Evolutionary conservation across 2,329 filamentous ascomycete species (phyloP).

Genomic region (Arthrobotrys pseudoclavata): DNA sequence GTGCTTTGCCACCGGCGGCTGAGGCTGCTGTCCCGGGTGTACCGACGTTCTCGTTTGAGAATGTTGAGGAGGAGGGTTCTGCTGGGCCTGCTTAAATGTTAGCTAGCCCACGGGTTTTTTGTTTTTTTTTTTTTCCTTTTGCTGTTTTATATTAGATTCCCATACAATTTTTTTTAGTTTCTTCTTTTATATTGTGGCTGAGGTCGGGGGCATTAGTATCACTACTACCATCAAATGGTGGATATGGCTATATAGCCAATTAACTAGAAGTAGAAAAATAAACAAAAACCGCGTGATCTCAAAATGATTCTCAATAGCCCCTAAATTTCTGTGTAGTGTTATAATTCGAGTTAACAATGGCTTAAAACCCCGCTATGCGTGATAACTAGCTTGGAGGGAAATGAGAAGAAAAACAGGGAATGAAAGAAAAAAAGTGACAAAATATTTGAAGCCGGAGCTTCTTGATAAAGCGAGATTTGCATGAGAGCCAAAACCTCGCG

Average conservation of each 20-base stretch:
- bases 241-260: background rate
- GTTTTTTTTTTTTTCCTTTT: background rate
- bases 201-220: background rate
- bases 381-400: too few relatives aligned
- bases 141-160: conserved; percentile 41
- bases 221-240: background rate
- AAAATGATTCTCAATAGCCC: background rate
- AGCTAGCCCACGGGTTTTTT: background rate
- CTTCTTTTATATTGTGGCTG: background rate
- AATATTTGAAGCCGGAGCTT: too few relatives aligned
- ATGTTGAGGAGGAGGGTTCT: conserved; percentile 71
- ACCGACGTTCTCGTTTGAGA: conserved; percentile 88
- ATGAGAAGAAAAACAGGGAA: too few relatives aligned
- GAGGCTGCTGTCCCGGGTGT: conserved; percentile 83
- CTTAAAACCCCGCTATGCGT: too few relatives aligned
- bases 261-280: conserved; percentile 9
- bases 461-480: too few relatives aligned
- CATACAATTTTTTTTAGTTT: conserved; percentile 2
- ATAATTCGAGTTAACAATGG: too few relatives aligned
- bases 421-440: too few relatives aligned
- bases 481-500: too few relatives aligned
- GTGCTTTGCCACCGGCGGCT: conserved; percentile 73
- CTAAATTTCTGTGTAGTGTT: too few relatives aligned
- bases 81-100: conserved; percentile 32
- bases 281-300: background rate